Base-by-base conservation (phyloP, 2,329 filamentous ascomycete genomes). In the Aureobasidium sp. region DNA sequence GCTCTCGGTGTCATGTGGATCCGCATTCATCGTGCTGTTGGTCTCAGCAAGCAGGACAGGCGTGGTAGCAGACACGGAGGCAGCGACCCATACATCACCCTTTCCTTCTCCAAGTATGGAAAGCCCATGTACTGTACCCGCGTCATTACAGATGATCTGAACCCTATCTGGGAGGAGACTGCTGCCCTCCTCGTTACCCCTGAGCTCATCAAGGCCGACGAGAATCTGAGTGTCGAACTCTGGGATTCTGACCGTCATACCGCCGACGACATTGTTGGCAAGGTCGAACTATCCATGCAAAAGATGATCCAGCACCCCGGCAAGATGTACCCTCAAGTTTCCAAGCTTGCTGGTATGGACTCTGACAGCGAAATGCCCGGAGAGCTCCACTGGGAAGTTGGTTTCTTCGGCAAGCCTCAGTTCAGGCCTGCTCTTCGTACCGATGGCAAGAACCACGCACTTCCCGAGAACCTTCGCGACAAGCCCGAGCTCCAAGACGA, bases 61-160 rank as follows among this genome's bases (percentile, higher is more conserved):
- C 85, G 89, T 61, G 92, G 91, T 42, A 92, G 86, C 68, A 82
- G 87, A 57, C 88, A 90, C 19, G 93, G 94, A 35, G 93, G 93
- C 46, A 95, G 89, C 54, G 94, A 99, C 67, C 91, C 93, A 0
- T 97, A 97, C 73, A 95, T 97, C 70, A 96, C 93, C 33, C 81
- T 97, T 37, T 87, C 89, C 42, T 97, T 95, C 78, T 95, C 90
- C 68, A 96, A 97, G 73, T 97, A 96, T 67, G 89, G 89, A 60
- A 99, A 99, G 75, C 93, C 93, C 1, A 95, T 96, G 83, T 97
- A 96, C 74, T 96, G 92, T 74, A 97, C 94, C 1, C 86, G 94
- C 50, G 92, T 97, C 55, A 96, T 97, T 64, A 90, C 93, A 57
- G 93, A 97, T 69, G 88, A 96, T 66, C 81, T 96, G 59, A 95